Base-by-base conservation (phyloP, 2,329 filamentous ascomycete genomes). In the Beauveria australis region DNA sequence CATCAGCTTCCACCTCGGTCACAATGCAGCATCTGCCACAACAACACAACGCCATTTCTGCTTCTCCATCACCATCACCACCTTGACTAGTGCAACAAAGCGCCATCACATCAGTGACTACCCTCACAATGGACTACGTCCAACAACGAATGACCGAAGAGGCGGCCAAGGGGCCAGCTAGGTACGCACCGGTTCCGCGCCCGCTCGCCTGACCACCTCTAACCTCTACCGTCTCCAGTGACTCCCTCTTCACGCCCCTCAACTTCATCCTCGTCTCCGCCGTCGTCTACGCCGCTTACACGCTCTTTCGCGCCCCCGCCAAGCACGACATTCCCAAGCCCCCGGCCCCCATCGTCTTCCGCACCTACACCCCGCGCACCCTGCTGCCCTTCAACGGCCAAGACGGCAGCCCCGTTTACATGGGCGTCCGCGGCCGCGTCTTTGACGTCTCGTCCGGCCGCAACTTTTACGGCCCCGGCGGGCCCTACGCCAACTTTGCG, bases 391-490 rank as follows among this genome's bases (percentile, higher is more conserved):
- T 87, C 81, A 92, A 93, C 76, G 94, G 94, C 72, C 77, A 80
- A 59, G 81, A 89, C 69, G 82, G 81, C 68, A 79, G 78, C 66
- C 91, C 91, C 54, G 90, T 97, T 61, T 96, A 91, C 75, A 83
- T 99, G 53, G 89, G 91, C n/a, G 92, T 97, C 19, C 89, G 91
- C 47, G 92, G 94, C 57, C 86, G 86, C 55, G 88, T 97, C 64
- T 97, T 97, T 72, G 94, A 99, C 72, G 93, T 97, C 26, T 86
- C 87, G 0, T 78, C 86, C 16, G 93, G 94, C 26, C 85, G 88
- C 70, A 92, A 95, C 78, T 97, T 97, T 75, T 99, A 99, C 76
- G 94, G 94, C 4, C 94, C 94, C 22, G 92, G 92, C 14, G 93
- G 93, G 0, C 92, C 93, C 2, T 99, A 99, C 74, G 87, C 88